These are phyloP conservation scores for Globisporangium polare DNA, from an alignment of 352 stramenopile genomes.

Conservation along the genomic window DNA sequence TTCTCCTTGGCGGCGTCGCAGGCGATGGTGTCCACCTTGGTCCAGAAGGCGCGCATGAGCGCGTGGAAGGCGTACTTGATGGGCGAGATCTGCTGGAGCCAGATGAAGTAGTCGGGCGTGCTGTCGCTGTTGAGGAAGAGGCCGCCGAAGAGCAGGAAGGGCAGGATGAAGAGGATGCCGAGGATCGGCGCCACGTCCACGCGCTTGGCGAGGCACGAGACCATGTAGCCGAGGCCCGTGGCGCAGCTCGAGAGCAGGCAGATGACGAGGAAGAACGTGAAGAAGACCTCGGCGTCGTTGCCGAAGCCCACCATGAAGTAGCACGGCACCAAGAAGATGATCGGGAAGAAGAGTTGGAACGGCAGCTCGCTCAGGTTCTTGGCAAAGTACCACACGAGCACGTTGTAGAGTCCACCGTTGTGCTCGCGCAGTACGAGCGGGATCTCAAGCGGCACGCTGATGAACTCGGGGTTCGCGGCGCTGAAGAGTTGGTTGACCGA, in stretches of 20 bases:
- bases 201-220: slow-evolving; percentile 26
- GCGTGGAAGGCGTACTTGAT: slow-evolving; percentile 35
- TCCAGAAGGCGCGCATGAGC: slow-evolving; percentile 36
- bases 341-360: slow-evolving; percentile 30
- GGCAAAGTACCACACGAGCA: slow-evolving; percentile 32
- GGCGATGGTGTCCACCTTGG: slow-evolving; percentile 19
- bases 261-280: slow-evolving; percentile 29
- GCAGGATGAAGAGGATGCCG: slow-evolving; percentile 28
- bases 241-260: slow-evolving; percentile 19
- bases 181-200: slow-evolving; percentile 29
- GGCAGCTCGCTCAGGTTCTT: slow-evolving; percentile 37
- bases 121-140: slow-evolving; percentile 32
- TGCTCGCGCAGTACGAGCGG: slow-evolving; percentile 35
- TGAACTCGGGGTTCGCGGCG: slow-evolving; percentile 28
- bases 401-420: slow-evolving; percentile 29
- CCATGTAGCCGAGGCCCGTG: slow-evolving; percentile 27
- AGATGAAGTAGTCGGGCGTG: slow-evolving; percentile 30
- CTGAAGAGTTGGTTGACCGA: slow-evolving; percentile 29
- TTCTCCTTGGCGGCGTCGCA: slow-evolving; percentile 12
- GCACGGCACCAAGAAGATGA: slow-evolving; percentile 26
- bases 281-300: slow-evolving; percentile 27
- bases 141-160: slow-evolving; percentile 31
- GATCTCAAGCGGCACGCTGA: slow-evolving; percentile 31
- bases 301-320: slow-evolving; percentile 45
- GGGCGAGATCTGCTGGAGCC: slow-evolving; percentile 32